Conservation (phyloP, 495 filamentous ascomycete species). For the Neurospora sp. region DNA sequence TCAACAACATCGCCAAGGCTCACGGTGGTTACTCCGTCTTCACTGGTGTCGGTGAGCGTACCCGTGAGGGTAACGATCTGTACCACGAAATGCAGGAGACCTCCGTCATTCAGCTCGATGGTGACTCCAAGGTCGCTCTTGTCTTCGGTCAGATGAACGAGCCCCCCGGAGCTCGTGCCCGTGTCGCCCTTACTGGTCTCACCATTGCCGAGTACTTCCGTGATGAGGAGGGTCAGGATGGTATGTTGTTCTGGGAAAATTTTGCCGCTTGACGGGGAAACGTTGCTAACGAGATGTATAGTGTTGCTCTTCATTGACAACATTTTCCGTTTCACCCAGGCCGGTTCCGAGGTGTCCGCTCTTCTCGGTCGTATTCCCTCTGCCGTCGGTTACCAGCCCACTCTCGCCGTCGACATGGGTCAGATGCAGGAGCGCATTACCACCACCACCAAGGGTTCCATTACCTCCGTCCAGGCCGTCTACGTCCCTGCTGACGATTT, state of each 20-base stretch:
- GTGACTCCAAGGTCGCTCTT: slow-evolving; percentile 97
- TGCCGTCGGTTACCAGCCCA: slow-evolving; percentile 99
- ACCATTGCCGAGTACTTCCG: slow-evolving; percentile 96
- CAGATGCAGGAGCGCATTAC: slow-evolving; percentile 99
- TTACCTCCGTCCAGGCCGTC: slow-evolving; percentile 99
- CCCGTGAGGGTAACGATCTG: slow-evolving; percentile 99
- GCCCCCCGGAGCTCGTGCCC: slow-evolving; percentile 97
- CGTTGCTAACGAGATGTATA: slow-evolving; percentile 15
- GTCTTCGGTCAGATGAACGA: slow-evolving; percentile 99
- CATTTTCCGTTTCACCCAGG: slow-evolving; percentile 99
- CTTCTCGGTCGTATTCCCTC: slow-evolving; percentile 99
- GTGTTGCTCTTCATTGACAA: slow-evolving; percentile 99
- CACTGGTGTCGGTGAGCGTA: slow-evolving; percentile 99
- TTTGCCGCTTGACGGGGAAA: neutral
- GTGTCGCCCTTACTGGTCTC: slow-evolving; percentile 90
- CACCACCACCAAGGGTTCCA: slow-evolving; percentile 98
- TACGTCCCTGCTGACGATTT: slow-evolving; percentile 99
- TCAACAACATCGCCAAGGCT: slow-evolving; percentile 99
- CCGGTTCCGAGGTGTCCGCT: slow-evolving; percentile 99
- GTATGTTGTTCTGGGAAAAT: slow-evolving; percentile 22
- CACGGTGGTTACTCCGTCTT: slow-evolving; percentile 99
- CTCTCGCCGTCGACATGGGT: slow-evolving; percentile 99
- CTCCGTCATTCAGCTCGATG: slow-evolving; percentile 96
- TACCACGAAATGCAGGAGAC: slow-evolving; percentile 99
- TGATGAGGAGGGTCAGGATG: slow-evolving; percentile 95